Base-by-base conservation (phyloP, 495 filamentous ascomycete genomes). In the Neurospora cerealis region DNA sequence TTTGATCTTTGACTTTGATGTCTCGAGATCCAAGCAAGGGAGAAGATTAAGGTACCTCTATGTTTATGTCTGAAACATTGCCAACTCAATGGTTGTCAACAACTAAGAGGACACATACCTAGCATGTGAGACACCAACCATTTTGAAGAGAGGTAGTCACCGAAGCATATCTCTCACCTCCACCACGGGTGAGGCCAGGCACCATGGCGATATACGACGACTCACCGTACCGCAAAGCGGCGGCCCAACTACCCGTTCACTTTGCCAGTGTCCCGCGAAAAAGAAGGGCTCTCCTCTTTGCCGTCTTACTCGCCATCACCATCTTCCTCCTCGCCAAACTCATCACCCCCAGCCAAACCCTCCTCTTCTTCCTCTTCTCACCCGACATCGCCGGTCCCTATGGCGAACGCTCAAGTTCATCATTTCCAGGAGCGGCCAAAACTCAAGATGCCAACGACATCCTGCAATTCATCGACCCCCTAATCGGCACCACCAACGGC, bases 401-500 rank as follows among this genome's bases (percentile, higher is more conserved):
- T 73, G 48, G 71, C 40, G 21, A 54, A 54, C 46, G 17, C 46
- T 54, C 44, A 46, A 41, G 39, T 4, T 13, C 39, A 41, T 41
- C 7, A 0, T 9, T 46, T n/a, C 37, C 37, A 7, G 24, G 24
- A 3, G 24, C 24, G 11, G 54, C 0, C 54, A 62, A 32, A 28
- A 36, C 72, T 13, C 71, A 28, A 19, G n/a, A 15, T 17, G 70
- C 74, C 77, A 37, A 74, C 66, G 77, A 84, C 60, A 77, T 86
- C 4, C 75, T 86, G 19, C 77, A 72, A 60, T 85, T 81, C 70
- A 73, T 86, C 69, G 85, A 91, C 76, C 88, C 89, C 39, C 78
- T 91, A 15, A 90, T 91, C 72, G 89, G 89, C 40, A 90, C 89
- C 3, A 82, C 85, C 28, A 89, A 90, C 77, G 89, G 82, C 85